phyloP scores from a whole-genome alignment of 768 basidiomycete genomes.

The Phylloporus scabripes region DNA sequence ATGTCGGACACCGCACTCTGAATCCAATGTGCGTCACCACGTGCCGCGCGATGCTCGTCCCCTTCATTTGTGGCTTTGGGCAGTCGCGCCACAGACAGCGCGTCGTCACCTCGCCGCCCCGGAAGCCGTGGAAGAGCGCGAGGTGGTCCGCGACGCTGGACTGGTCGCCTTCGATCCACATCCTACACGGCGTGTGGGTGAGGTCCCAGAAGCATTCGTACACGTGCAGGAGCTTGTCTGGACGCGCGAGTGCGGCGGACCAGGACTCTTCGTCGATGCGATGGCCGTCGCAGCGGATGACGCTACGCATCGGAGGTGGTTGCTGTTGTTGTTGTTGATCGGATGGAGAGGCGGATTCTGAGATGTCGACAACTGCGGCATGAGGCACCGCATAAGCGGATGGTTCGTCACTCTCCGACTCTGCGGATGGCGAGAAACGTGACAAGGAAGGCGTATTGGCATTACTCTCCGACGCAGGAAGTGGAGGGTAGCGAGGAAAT shows the following conservation, averaged over 20 bases:
- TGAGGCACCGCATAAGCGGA: slow-evolving; percentile 11
- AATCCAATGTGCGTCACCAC: slow-evolving; percentile 31
- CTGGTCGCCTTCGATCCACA: slow-evolving; percentile 34
- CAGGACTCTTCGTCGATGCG: slow-evolving; percentile 27
- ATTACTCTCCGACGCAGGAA: slow-evolving; percentile 7
- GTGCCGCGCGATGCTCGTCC: slow-evolving; percentile 30
- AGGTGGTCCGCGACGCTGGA: slow-evolving; percentile 30
- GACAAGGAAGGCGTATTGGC: slow-evolving; percentile 1
- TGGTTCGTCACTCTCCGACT: slow-evolving; percentile 22
- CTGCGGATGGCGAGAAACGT: slow-evolving; percentile 17
- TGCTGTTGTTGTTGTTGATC: neutral
- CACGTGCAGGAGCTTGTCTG: slow-evolving; percentile 23
- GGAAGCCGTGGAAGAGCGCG: slow-evolving; percentile 27
- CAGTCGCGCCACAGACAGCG: slow-evolving; percentile 31
- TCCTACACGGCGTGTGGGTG: slow-evolving; percentile 21
- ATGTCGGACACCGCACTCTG: slow-evolving; percentile 26
- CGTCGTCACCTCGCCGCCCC: slow-evolving; percentile 27
- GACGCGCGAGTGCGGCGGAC: slow-evolving; percentile 17
- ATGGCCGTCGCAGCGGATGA: slow-evolving; percentile 24
- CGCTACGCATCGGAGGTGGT: slow-evolving; percentile 8
- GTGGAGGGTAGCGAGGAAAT: slow-evolving; percentile 20
- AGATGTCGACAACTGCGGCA: slow-evolving; percentile 14
- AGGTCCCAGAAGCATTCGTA: slow-evolving; percentile 30
- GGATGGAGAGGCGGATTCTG: slow-evolving; percentile 5
- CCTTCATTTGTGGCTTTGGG: slow-evolving; percentile 26